These are phyloP conservation scores for Drechslerella dactyloides DNA, from an alignment of 2,329 filamentous ascomycete genomes.

Conservation along the genomic window DNA sequence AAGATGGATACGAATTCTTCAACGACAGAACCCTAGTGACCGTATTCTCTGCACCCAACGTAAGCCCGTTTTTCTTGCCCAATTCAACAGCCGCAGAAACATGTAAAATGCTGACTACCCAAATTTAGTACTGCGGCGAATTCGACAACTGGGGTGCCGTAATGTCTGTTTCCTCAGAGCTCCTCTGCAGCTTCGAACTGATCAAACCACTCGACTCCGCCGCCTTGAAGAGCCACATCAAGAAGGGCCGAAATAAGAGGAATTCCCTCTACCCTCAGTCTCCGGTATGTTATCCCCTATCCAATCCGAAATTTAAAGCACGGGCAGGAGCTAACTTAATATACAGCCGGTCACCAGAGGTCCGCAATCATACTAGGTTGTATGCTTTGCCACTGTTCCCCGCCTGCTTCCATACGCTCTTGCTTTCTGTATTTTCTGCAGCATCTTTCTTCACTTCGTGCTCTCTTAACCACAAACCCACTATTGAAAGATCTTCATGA, in stretches of 20 bases:
- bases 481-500: no score
- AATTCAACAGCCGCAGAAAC: constrained; percentile 54
- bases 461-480: no score
- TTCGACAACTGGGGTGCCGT: constrained; percentile 99
- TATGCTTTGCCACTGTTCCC: no score
- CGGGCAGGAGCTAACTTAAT: no score
- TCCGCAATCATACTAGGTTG: constrained; percentile 39
- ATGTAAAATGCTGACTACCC: no score
- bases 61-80: constrained; percentile 64
- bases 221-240: constrained; percentile 97
- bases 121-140: constrained; percentile 85
- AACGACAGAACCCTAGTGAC: constrained; percentile 93
- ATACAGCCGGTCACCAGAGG: constrained; percentile 9
- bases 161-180: constrained; percentile 93
- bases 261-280: constrained; percentile 44
- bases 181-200: constrained; percentile 95
- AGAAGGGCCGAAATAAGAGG: constrained; percentile 70
- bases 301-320: neutral
- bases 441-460: neutral
- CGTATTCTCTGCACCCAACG: constrained; percentile 96
- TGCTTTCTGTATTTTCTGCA: neutral
- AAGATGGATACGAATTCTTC: constrained; percentile 99
- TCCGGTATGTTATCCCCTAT: constrained; percentile 23
- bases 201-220: constrained; percentile 95
- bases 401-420: neutral